Conservation (phyloP, 345 rosid species). For the Citrus hindsii region DNA sequence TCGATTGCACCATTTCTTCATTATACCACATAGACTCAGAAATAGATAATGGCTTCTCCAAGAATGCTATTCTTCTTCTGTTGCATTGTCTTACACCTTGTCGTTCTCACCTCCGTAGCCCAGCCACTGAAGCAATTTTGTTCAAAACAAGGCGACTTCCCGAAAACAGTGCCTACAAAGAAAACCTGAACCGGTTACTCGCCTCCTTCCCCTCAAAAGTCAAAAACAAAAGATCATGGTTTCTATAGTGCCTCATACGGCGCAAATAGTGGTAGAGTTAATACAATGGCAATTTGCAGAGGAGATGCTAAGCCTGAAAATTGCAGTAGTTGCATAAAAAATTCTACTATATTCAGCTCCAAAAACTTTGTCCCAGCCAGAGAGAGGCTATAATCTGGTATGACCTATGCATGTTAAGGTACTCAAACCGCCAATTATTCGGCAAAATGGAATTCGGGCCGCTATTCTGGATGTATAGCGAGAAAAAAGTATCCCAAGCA, state of each 20-base stretch:
- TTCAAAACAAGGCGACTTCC: conserved; percentile 5
- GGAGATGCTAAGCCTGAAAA: conserved; percentile 15
- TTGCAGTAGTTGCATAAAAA: conserved; percentile 17
- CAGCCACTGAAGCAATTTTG: neutral
- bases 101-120: neutral
- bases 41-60: neutral
- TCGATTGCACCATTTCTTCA: too few relatives aligned
- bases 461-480: neutral
- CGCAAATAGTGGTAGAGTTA: neutral
- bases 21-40: too few relatives aligned
- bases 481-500: neutral
- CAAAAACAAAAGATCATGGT: conserved; percentile 6
- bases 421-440: neutral
- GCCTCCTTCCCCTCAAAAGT: conserved; percentile 15
- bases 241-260: conserved; percentile 27
- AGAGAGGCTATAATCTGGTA: neutral
- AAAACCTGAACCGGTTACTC: conserved; percentile 22
- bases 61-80: neutral
- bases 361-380: neutral
- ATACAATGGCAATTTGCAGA: conserved; percentile 22
- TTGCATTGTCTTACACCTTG: neutral
- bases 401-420: neutral
- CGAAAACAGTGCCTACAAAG: conserved; percentile 12
- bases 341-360: neutral
- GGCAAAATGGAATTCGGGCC: neutral